phyloP scores from a whole-genome alignment of 805 yeast species.

The Candida endomychidarum region DNA sequence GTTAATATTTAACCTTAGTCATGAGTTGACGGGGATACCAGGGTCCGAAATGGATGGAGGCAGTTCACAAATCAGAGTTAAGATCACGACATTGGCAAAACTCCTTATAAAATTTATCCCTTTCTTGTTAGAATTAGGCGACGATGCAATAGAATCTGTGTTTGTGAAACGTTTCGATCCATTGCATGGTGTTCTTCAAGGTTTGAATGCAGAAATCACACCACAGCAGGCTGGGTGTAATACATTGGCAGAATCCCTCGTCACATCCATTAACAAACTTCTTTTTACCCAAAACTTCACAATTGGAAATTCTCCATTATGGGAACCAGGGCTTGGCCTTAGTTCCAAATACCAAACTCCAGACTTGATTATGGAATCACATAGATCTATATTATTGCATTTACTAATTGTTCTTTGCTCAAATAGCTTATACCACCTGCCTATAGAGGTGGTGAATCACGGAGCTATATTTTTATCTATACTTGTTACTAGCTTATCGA shows the following conservation, averaged over 20 bases:
- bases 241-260: slow-evolving; percentile 4
- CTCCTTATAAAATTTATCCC: slow-evolving; percentile 67
- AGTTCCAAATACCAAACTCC: slow-evolving; percentile 28
- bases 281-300: slow-evolving; percentile 62
- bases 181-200: background rate
- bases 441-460: slow-evolving; percentile 38
- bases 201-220: background rate
- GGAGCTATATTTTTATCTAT: slow-evolving; percentile 66
- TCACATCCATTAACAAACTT: slow-evolving; percentile 37
- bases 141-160: slow-evolving; percentile 24
- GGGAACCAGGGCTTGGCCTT: slow-evolving; percentile 82
- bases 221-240: no score
- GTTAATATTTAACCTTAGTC: slow-evolving; percentile 40
- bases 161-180: slow-evolving; percentile 2
- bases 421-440: slow-evolving; percentile 52
- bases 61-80: background rate
- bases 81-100: slow-evolving; percentile 36
- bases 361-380: slow-evolving; percentile 47
- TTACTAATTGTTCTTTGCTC: slow-evolving; percentile 63
- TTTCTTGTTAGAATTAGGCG: slow-evolving; percentile 53
- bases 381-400: slow-evolving; percentile 66
- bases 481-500: slow-evolving; percentile 51
- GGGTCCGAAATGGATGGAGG: no score
- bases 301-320: slow-evolving; percentile 31
- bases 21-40: slow-evolving; percentile 4